Base-by-base conservation (phyloP, 2,329 filamentous ascomycete species). In the Cladosporium halotolerans region DNA sequence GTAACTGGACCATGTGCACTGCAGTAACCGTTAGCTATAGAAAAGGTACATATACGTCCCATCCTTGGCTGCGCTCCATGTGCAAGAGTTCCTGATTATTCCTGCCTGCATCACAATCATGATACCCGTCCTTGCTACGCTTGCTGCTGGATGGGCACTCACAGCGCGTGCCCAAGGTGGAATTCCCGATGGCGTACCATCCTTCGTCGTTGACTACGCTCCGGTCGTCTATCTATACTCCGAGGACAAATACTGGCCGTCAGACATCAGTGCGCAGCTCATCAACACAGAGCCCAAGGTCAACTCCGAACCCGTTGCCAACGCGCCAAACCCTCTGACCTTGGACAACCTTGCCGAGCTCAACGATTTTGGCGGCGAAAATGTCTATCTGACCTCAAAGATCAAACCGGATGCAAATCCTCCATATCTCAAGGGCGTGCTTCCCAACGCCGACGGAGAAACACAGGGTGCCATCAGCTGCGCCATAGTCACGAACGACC, bases 401-500 rank as follows among this genome's bases (percentile, higher is more conserved):
- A 59, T 52, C 8, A 32, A 52, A 19, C 55, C 60, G 5, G 70
- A 70, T 31, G 65, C 60, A n/a, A 64, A 68, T 47, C 74, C 75
- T 1, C 45, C 55, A 13, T 77, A 73, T 71, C 63, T 76, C 41
- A 66, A 72, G 31, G 84, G 83, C 16, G 74, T 79, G 1, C 70
- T 68, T 6, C 82, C 83, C 0, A 73, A 81, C 60, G 61, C 62
- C 8, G 65, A 68, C 5, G 79, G 80, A 6, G 73, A 76, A 53
- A 83, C 78, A 0, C 65, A 73, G 1, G 70, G 73, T 36, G 78
- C 77, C 2, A 72, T 73, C 3, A 76, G 75, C 4, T 74, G 73
- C 36, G 73, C 73, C 0, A 74, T 86, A 32, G 77, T 87, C 16
- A 73, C 83, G 4, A 78, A 76, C 52, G 75, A 83, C 58, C 80